Evolutionary conservation across 345 rosid genomes (phyloP).

Genomic region (Rhizophora mangle): DNA sequence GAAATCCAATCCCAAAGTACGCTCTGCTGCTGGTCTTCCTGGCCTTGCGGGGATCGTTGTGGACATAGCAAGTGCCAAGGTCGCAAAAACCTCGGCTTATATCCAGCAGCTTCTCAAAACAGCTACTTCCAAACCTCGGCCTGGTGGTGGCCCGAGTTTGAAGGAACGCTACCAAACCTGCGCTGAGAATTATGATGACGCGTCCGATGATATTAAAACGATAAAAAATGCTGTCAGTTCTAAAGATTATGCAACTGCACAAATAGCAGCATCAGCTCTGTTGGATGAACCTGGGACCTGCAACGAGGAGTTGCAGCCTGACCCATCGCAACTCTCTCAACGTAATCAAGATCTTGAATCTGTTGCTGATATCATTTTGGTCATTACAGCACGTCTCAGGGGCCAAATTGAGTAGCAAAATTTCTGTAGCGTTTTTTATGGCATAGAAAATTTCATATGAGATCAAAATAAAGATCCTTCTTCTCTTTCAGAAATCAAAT

Average conservation of each 20-base stretch:
- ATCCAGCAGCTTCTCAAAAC: not conserved
- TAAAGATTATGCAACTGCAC: not conserved
- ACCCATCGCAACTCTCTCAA: not conserved
- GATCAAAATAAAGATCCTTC: too few species aligned
- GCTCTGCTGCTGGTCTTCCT: not conserved
- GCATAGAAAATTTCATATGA: too few species aligned
- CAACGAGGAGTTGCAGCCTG: not conserved
- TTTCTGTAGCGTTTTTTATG: too few species aligned
- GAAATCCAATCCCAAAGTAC: not conserved
- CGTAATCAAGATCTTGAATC: not conserved
- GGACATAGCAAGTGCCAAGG: not conserved
- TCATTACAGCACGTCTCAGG: not conserved
- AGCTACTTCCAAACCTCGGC: not conserved
- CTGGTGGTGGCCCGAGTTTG: not conserved
- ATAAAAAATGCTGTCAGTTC: not conserved
- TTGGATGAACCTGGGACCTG: not conserved
- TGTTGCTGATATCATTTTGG: not conserved
- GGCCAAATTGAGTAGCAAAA: not conserved
- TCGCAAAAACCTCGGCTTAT: not conserved
- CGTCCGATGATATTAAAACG: not conserved
- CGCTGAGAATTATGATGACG: not conserved
- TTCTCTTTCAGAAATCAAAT: too few species aligned
- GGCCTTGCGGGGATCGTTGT: not conserved
- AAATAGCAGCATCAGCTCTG: not conserved
- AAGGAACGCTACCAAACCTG: not conserved